Evolutionary conservation across 768 basidiomycete genomes (phyloP).

Genomic region (Hygrocybe punicea): DNA sequence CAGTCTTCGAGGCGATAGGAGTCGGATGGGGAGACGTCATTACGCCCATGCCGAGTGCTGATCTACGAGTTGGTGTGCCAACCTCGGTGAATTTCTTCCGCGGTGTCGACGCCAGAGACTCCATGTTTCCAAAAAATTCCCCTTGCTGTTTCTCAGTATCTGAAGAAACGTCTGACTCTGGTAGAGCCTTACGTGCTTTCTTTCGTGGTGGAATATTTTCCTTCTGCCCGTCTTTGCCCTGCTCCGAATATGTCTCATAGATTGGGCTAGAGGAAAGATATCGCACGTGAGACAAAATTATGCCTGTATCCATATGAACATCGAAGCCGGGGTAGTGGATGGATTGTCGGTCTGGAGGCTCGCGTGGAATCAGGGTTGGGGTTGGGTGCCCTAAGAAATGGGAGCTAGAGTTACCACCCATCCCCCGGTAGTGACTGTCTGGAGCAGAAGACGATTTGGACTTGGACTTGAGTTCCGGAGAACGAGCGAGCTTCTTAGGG

Average conservation of each 20-base stretch:
- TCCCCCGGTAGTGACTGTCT: neutral
- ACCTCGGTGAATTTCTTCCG: neutral
- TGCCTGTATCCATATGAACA: constrained; percentile 15
- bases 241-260: constrained; percentile 14
- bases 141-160: neutral
- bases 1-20: constrained; percentile 19
- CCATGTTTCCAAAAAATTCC: neutral
- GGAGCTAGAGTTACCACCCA: neutral
- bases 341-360: constrained; percentile 38
- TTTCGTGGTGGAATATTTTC: constrained; percentile 56
- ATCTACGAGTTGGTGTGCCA: constrained; percentile 25
- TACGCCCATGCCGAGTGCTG: constrained; percentile 15
- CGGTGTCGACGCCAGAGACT: neutral
- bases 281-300: constrained; percentile 8
- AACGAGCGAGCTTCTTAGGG: neutral
- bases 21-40: constrained; percentile 15
- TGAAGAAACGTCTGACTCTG: constrained; percentile 15
- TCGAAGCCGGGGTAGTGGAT: constrained; percentile 45
- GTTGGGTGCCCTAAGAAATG: neutral
- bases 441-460: neutral
- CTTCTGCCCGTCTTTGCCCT: constrained; percentile 44
- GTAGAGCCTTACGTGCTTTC: constrained; percentile 41
- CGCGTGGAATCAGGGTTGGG: constrained; percentile 19
- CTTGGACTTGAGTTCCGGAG: constrained; percentile 6
- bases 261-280: constrained; percentile 7